A percentile compares a stretch with the other conserved stretches of the same genome.
Evolutionary conservation across 1,284 basidiomycete species (phyloP).

Genomic region (Microbotryomycetes sp.): DNA sequence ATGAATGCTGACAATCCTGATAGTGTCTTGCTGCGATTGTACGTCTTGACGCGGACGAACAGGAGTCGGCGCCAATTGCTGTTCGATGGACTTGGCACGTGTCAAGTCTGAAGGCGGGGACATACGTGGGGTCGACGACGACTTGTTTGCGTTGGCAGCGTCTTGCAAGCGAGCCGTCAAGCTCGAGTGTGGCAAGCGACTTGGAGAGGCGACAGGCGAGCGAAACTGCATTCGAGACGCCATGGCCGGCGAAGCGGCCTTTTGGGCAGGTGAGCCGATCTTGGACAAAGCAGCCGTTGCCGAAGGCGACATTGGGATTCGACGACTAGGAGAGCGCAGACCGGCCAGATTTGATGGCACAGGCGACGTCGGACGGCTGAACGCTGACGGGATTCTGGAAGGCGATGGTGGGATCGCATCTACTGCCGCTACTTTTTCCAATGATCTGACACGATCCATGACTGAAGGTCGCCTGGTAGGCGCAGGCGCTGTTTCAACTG

Average conservation of each 20-base stretch:
- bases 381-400: conserved; percentile 15
- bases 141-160: background rate
- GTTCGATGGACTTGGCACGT: background rate
- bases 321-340: background rate
- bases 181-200: background rate
- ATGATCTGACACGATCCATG: conserved; percentile 27
- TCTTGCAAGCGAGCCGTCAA: background rate
- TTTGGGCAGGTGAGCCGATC: background rate
- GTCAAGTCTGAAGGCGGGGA: background rate
- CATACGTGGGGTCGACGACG: background rate
- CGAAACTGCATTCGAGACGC: background rate
- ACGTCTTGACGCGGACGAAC: background rate
- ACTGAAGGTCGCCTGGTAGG: conserved; percentile 22
- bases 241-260: background rate
- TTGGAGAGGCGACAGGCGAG: background rate
- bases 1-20: background rate
- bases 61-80: background rate
- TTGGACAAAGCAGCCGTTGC: background rate
- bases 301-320: background rate
- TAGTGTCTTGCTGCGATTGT: background rate
- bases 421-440: conserved; percentile 15
- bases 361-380: conserved; percentile 4
- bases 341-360: background rate
- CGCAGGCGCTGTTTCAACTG: background rate
- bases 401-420: conserved; percentile 17